Base-by-base conservation (phyloP, 2,329 filamentous ascomycete species). In the Arthroderma sp. region DNA sequence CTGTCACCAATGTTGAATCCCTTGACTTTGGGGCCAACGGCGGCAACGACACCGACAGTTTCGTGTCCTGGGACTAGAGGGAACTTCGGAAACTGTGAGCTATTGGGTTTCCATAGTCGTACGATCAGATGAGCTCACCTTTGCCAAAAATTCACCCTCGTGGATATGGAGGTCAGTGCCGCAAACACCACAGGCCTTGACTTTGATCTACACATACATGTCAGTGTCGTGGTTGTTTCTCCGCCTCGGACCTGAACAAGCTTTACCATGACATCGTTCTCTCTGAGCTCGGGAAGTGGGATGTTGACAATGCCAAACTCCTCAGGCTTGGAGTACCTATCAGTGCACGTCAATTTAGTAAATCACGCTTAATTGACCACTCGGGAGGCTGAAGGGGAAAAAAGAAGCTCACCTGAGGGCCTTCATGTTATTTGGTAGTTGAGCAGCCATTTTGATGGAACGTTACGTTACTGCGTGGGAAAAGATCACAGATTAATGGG, bases 21-120 rank as follows among this genome's bases (percentile, higher is more conserved):
- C 63, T 78, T 80, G 61, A 85, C 82, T 62, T 81, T 77, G 60
- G 75, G 75, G 52, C 80, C 80, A 39, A 81, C 66, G 11, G 77
- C 81, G 33, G 80, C 83, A 57, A 87, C 76, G 37, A 82, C 78
- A 63, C 84, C 84, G 41, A 84, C 81, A 37, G 83, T 85, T 69
- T 87, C 84, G 64, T 87, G 84, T 54, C 83, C 82, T 59, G 82
- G 82, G 64, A 85, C 82, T 58, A 85, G 73, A 55, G 83, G 83
- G 66, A 85, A 85, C 72, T 83, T 58, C 17, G 38, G 51, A 21
- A 23, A 39, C 19, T 23, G n/a, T 25, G 3, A 19, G 21, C 33
- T 13, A 38, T 23, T 38, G 43, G 7, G 15, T 25, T 9, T 17
- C 19, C 11, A 11, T 7, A 25, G 8, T 19, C 15, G 6, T 8